Evolutionary conservation across 352 stramenopile species (phyloP).

Genomic region (Albugo laibachii): DNA sequence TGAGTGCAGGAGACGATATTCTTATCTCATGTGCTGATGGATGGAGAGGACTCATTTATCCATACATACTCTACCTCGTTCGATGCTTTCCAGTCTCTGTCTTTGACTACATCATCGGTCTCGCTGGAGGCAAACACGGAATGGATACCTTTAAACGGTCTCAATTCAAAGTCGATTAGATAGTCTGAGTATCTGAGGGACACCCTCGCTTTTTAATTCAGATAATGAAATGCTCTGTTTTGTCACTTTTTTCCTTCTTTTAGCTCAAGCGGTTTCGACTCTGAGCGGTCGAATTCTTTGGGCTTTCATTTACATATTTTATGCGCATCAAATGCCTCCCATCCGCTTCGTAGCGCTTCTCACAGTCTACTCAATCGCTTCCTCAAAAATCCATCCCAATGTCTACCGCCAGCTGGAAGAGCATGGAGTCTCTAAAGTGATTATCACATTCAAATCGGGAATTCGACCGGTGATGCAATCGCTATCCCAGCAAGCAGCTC

Average conservation of each 20-base stretch:
- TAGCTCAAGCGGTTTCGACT: too few relatives aligned
- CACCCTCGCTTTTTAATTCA: too few relatives aligned
- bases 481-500: too few relatives aligned
- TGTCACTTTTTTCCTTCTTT: too few relatives aligned
- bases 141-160: constrained; percentile 57
- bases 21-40: constrained; percentile 43
- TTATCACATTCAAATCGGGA: constrained; percentile 11
- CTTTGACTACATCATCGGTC: constrained; percentile 25
- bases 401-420: constrained; percentile 13
- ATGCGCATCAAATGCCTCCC: too few relatives aligned
- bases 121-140: constrained; percentile 38
- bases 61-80: constrained; percentile 25
- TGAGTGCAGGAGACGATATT: constrained; percentile 25
- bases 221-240: too few relatives aligned
- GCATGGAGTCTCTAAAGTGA: constrained; percentile 16
- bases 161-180: neutral
- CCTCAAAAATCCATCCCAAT: neutral
- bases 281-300: too few relatives aligned
- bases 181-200: too few relatives aligned
- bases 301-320: too few relatives aligned
- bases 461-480: neutral
- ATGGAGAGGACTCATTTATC: constrained; percentile 26
- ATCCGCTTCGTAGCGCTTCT: too few relatives aligned
- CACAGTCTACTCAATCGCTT: too few relatives aligned
- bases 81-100: constrained; percentile 29